A percentile compares a stretch with the other conserved stretches of the same genome.
phyloP scores from a whole-genome alignment of 129 eudicot genomes.

The Helianthus tuberosus region DNA sequence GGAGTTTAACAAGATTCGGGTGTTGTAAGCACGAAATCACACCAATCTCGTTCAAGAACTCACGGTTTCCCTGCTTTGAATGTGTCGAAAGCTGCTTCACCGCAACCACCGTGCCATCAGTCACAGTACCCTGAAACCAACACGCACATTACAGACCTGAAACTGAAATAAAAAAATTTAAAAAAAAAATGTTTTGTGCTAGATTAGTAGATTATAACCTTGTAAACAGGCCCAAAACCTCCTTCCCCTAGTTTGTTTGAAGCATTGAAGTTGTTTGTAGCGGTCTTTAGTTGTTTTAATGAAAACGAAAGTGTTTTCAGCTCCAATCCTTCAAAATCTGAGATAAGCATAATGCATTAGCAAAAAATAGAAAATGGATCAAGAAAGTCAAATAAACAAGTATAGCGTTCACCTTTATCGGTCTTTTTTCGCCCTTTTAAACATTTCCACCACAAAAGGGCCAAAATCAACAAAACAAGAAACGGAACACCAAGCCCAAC shows the following conservation, averaged over 20 bases:
- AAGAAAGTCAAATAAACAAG: conserved; percentile 3
- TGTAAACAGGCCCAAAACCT: conserved; percentile 85
- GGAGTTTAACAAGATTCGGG: conserved; percentile 84
- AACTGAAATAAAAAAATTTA: not conserved
- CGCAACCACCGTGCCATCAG: conserved; percentile 68
- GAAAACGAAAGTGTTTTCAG: conserved; percentile 64
- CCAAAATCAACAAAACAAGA: conserved; percentile 30
- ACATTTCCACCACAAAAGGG: conserved; percentile 51
- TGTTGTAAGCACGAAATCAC: conserved; percentile 85
- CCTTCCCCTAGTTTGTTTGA: conserved; percentile 79
- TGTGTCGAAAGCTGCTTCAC: conserved; percentile 77
- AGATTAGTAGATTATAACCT: conserved; percentile 34
- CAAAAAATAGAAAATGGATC: conserved; percentile 15
- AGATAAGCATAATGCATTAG: not conserved
- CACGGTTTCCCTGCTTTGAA: conserved; percentile 82
- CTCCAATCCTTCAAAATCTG: conserved; percentile 69
- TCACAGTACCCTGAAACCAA: conserved; percentile 58
- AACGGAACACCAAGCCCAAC: conserved; percentile 41
- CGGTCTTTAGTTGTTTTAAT: conserved; percentile 61
- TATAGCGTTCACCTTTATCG: conserved; percentile 39
- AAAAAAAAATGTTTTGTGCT: not conserved
- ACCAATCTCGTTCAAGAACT: conserved; percentile 80
- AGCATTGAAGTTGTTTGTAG: conserved; percentile 66
- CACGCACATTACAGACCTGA: conserved; percentile 4
- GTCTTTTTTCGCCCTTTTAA: conserved; percentile 30